Base-by-base conservation (phyloP, 108 stramenopile species). In the Mayamaea pseudoterrestris region DNA sequence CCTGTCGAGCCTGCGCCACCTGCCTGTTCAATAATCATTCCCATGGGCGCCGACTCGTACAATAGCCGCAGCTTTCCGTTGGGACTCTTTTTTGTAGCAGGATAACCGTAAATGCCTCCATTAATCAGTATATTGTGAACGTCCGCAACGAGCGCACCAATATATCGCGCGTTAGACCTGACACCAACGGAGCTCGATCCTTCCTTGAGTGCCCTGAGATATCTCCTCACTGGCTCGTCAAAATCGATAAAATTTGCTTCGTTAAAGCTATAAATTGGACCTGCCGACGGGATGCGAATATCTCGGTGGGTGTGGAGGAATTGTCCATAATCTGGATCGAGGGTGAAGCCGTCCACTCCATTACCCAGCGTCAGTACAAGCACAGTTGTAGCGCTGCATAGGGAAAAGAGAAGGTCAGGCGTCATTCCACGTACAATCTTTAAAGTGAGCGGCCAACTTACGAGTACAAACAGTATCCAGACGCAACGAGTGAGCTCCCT, bases 41-140 rank as follows among this genome's bases (percentile, higher is more conserved):
- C 89, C 94, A 99, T 99, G 27, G 98, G 98, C 31, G 86, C 83
- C 37, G 87, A 92, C 55, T 93, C 91, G 54, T 93, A 90, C 47
- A 90, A 48, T 2, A 93, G 73, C 1, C 92, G 69, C 16, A 94
- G 55, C 63, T 95, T 94, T 25, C 94, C 93, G 30, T 86, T 62
- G 13, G 77, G 79, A 55, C 89, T 86, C 17, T 65, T 58, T 5
- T 58, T 60, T 30, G 95, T 95, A 34, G 80, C 69, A 27, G 99
- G 99, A 72, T 99, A 99, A 22, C 94, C 92, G 47, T 96, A 99
- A 47, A 99, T 84, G 8, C 97, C 99, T 5, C 97, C 97, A 61
- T 99, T 96, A 54, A 98, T 78, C 27, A 99, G 65, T n/a, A 98
- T 83, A 47, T 97, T 95, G 80, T 99, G 98, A 1, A 97, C 90